These are phyloP conservation scores for Colletotrichum costaricense DNA, from an alignment of 2,329 filamentous ascomycete genomes.

Conservation along the genomic window DNA sequence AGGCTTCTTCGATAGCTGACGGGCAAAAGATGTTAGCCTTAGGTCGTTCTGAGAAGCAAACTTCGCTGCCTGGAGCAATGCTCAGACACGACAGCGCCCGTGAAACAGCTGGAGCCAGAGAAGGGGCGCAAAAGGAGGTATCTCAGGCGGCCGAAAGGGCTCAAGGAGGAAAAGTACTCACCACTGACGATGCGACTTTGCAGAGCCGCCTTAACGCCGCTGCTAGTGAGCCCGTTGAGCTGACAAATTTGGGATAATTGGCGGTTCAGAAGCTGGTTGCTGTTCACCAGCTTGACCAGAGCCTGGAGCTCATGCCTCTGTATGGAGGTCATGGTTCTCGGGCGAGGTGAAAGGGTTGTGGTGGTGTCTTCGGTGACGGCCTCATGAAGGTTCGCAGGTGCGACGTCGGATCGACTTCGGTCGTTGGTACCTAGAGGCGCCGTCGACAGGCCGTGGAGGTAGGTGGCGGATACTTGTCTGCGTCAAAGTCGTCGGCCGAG, in stretches of 20 bases:
- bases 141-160: conserved; percentile 40
- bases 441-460: not conserved
- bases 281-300: conserved; percentile 57
- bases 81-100: not conserved
- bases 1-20: conserved; percentile 55
- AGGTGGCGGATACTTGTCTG: not conserved
- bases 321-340: conserved; percentile 42
- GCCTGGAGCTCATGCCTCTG: conserved; percentile 55
- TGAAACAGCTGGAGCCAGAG: conserved; percentile 26
- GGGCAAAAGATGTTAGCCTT: conserved; percentile 17
- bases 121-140: conserved; percentile 23
- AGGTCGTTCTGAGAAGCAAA: not conserved
- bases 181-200: conserved; percentile 82
- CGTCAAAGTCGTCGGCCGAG: not conserved
- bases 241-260: conserved; percentile 83
- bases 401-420: conserved; percentile 29
- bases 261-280: conserved; percentile 61
- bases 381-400: conserved; percentile 36
- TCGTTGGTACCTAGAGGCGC: not conserved
- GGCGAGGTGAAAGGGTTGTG: conserved; percentile 23
- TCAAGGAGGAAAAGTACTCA: conserved; percentile 57
- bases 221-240: conserved; percentile 78
- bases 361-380: conserved; percentile 26
- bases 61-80: not conserved
- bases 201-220: conserved; percentile 86